Conservation (phyloP, 2,329 filamentous ascomycete genomes). For the Fusarium clavum region DNA sequence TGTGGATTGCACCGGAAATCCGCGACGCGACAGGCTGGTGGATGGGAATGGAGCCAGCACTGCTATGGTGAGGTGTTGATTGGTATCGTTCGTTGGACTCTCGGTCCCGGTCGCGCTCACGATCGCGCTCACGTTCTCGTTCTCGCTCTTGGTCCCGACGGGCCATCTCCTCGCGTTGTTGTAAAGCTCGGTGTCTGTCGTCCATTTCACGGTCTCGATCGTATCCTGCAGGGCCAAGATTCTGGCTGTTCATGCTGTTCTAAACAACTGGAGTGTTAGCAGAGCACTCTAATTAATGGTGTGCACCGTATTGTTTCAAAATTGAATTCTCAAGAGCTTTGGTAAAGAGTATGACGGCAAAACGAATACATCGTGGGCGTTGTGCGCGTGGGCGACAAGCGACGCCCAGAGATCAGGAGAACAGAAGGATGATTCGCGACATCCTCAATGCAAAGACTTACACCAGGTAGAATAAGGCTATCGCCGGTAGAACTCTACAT, state of each 20-base stretch:
- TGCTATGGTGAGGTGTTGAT: conserved; percentile 82
- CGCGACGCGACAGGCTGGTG: conserved; percentile 93
- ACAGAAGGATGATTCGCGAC: conserved; percentile 42
- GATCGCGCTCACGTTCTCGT: conserved; percentile 71
- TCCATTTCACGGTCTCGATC: conserved; percentile 63
- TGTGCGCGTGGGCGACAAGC: conserved; percentile 23
- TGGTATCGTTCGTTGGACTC: conserved; percentile 76
- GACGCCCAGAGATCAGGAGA: conserved; percentile 44
- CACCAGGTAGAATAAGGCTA: conserved; percentile 52
- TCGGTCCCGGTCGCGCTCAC: conserved; percentile 65
- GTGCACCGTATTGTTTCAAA: neutral
- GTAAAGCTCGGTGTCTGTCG: conserved; percentile 60
- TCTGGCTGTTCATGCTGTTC: conserved; percentile 61
- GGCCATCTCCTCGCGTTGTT: conserved; percentile 61
- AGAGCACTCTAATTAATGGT: conserved; percentile 6
- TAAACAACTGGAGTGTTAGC: conserved; percentile 32
- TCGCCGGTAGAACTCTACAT: conserved; percentile 52
- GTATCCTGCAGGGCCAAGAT: conserved; percentile 56
- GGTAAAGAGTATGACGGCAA: neutral
- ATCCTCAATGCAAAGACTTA: conserved; percentile 47
- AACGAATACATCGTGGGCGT: neutral
- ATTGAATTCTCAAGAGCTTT: neutral
- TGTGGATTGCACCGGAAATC: conserved; percentile 85
- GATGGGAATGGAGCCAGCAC: conserved; percentile 87
- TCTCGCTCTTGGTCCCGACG: conserved; percentile 59